Base-by-base conservation (phyloP, 2,329 filamentous ascomycete genomes). In the Calonectria leucothoes region DNA sequence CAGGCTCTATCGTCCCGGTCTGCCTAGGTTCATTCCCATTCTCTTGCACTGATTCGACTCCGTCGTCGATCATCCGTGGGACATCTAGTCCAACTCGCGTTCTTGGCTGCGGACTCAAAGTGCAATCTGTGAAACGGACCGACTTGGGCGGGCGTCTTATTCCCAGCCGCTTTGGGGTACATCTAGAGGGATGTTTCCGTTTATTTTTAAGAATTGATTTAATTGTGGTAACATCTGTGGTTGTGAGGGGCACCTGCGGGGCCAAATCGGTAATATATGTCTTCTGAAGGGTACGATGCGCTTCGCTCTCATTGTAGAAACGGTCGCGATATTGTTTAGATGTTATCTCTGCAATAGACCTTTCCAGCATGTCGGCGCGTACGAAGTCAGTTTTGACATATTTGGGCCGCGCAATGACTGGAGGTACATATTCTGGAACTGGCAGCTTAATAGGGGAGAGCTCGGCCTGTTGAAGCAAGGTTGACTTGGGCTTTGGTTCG, bases 51-150 rank as follows among this genome's bases (percentile, higher is more conserved):
- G 42, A 3, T 42, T 71, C 63, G 20, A 72, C 57, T n/a, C 64
- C 63, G 37, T 64, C 51, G 2, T 33, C 11, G 49, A 71, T 51
- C 1, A 67, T 68, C 59, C 73, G 79, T 2, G 77, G 80, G 6
- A 82, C 66, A 39, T 82, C 78, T 14, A 81, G 66, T 25, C 81
- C 81, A 33, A 75, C 23, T 37, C 79, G 82, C 3, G 76, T 79
- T 49, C 80, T 78, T 48, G 74, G 79, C 52, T 68, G 80, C 20
- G 81, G 81, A 35, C 76, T 79, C 4, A 77, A 48, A 1, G 80
- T 83, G 23, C 70, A 75, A 15, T 82, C 81, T 8, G 75, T 78
- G 67, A 83, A 83, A 20, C 82, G 81, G 23, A 83, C 82, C 45
- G 70, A 66, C 70, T 81, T 82, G 29, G 81, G 81, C 29, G 77